A percentile compares a stretch with the other conserved stretches of the same genome.
Conservation (phyloP, 2,329 filamentous ascomycete species). For the Penicillium sp. region DNA sequence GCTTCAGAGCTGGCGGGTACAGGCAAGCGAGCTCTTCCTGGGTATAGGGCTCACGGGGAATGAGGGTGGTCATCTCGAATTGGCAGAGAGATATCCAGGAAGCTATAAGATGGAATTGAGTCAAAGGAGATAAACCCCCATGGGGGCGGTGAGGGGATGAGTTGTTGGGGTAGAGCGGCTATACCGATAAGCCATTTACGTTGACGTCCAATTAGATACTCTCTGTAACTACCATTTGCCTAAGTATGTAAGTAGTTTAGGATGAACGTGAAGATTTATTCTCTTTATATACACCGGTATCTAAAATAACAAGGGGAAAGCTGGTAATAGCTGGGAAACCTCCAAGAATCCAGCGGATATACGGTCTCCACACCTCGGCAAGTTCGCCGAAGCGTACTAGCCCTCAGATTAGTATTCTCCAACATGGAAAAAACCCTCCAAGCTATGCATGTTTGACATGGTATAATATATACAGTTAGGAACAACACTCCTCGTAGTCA, state of each 20-base stretch:
- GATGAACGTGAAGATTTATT: background rate
- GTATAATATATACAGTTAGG: conserved; percentile 1
- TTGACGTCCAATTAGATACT: background rate
- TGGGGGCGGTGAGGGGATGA: conserved; percentile 18
- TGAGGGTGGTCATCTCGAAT: conserved; percentile 69
- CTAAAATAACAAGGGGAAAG: background rate
- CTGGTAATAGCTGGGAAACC: background rate
- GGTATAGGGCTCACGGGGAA: conserved; percentile 72
- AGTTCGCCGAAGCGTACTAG: background rate
- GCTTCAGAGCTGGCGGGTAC: conserved; percentile 75
- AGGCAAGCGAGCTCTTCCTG: conserved; percentile 74
- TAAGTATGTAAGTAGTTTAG: background rate
- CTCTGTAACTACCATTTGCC: background rate
- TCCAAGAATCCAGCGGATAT: background rate
- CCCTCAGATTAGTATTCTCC: background rate
- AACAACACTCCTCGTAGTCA: conserved; percentile 15
- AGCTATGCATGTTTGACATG: background rate
- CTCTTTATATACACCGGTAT: background rate
- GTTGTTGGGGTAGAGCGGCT: conserved; percentile 3
- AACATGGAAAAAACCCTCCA: background rate
- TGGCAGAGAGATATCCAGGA: background rate
- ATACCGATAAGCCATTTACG: background rate
- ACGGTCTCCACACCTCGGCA: conserved; percentile 6
- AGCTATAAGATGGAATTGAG: conserved; percentile 5
- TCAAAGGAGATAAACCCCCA: conserved; percentile 4